Conservation (phyloP, 2,329 filamentous ascomycete species). For the Thelonectria discophora region DNA sequence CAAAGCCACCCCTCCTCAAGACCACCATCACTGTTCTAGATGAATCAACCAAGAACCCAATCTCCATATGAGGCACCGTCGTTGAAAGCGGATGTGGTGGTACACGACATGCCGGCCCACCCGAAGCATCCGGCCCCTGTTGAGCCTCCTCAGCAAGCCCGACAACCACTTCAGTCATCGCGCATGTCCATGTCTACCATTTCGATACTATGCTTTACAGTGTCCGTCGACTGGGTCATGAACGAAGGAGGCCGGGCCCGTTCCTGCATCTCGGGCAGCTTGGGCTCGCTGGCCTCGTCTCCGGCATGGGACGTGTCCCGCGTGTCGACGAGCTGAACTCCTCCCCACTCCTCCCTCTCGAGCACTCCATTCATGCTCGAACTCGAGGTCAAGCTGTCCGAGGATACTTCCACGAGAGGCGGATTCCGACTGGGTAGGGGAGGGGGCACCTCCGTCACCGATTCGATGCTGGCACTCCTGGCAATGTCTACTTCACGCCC, state of each 20-base stretch:
- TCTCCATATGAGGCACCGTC: neutral
- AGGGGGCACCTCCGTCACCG: conserved; percentile 25
- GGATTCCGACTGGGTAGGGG: conserved; percentile 23
- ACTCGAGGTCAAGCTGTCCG: conserved; percentile 39
- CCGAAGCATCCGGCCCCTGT: neutral
- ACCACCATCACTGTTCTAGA: too few relatives aligned
- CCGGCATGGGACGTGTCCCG: conserved; percentile 25
- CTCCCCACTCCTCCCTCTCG: conserved; percentile 13
- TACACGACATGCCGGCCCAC: neutral
- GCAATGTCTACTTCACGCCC: conserved; percentile 23
- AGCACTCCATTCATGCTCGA: conserved; percentile 37
- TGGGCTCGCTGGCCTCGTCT: conserved; percentile 31
- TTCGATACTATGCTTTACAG: conserved; percentile 34
- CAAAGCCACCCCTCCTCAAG: too few relatives aligned
- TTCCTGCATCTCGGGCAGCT: conserved; percentile 58
- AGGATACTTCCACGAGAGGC: conserved; percentile 34
- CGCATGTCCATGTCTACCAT: conserved; percentile 47
- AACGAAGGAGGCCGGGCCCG: conserved; percentile 44
- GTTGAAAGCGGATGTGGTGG: neutral
- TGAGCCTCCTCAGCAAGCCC: neutral
- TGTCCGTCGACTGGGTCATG: conserved; percentile 31
- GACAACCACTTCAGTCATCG: conserved; percentile 31
- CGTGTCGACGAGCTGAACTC: neutral
- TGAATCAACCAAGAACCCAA: neutral
- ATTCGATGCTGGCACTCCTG: conserved; percentile 29